phyloP scores from a whole-genome alignment of 1,284 basidiomycete genomes.

The Ustilago curta region DNA sequence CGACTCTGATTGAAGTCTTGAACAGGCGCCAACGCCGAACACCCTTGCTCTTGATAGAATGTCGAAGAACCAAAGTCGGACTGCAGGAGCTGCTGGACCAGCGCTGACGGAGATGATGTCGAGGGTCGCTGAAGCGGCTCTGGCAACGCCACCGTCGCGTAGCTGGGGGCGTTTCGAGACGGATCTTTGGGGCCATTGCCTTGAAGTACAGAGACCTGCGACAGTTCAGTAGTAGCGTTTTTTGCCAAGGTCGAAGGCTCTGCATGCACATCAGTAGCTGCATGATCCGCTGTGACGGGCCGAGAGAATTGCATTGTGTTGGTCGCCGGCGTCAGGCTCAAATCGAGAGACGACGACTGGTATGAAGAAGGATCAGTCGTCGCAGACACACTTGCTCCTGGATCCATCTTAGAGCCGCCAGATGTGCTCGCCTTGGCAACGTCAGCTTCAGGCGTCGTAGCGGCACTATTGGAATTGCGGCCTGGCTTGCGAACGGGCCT shows the following conservation, averaged over 20 bases:
- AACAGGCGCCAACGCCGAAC: neutral
- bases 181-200: neutral
- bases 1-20: neutral
- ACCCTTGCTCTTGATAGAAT: conserved; percentile 7
- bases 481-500: conserved; percentile 21
- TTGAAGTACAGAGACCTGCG: neutral
- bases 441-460: conserved; percentile 28
- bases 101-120: neutral
- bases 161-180: neutral
- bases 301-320: conserved; percentile 15
- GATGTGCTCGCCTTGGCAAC: neutral
- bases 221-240: neutral
- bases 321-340: neutral
- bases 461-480: conserved; percentile 4
- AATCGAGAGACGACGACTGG: conserved; percentile 7
- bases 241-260: neutral
- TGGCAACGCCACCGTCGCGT: neutral
- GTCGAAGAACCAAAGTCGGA: conserved; percentile 1
- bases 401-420: conserved; percentile 14
- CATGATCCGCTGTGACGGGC: conserved; percentile 15
- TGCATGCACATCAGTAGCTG: conserved; percentile 1
- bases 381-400: neutral
- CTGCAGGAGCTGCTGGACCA: conserved; percentile 5
- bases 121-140: conserved; percentile 1
- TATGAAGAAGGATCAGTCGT: conserved; percentile 1